These are phyloP conservation scores for Apiospora sp. DNA, from an alignment of 2,329 filamentous ascomycete genomes.

Conservation along the genomic window DNA sequence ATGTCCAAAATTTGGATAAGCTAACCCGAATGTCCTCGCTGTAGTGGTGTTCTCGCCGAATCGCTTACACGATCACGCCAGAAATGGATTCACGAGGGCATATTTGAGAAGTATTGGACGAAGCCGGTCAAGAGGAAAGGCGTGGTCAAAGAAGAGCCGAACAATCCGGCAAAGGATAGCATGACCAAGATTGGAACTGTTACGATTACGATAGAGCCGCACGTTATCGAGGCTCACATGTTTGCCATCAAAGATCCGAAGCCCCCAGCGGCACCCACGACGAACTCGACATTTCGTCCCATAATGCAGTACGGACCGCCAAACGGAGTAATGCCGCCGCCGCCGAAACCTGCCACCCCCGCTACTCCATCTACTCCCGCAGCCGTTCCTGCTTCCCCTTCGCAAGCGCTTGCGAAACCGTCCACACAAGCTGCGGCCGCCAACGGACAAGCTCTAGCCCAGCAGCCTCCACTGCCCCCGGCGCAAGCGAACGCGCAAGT, in stretches of 20 bases:
- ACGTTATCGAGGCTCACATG: slow-evolving; percentile 79
- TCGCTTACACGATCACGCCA: slow-evolving; percentile 77
- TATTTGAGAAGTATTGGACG: slow-evolving; percentile 81
- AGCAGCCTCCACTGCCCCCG: slow-evolving; percentile 28
- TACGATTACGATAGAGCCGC: slow-evolving; percentile 80
- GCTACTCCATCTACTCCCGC: slow-evolving; percentile 27
- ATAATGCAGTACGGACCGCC: slow-evolving; percentile 72
- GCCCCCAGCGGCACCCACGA: slow-evolving; percentile 48
- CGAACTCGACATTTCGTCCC: slow-evolving; percentile 54
- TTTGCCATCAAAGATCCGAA: slow-evolving; percentile 74
- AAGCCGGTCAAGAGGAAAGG: slow-evolving; percentile 76
- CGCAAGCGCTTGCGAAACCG: slow-evolving; percentile 35
- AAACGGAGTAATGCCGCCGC: slow-evolving; percentile 67
- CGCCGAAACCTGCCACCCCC: slow-evolving; percentile 42
- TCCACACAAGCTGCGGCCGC: slow-evolving; percentile 54
- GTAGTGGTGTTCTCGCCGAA: slow-evolving; percentile 76
- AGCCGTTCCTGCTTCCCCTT: slow-evolving; percentile 29
- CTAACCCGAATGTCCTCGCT: slow-evolving; percentile 33
- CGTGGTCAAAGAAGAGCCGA: slow-evolving; percentile 66
- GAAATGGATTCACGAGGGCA: slow-evolving; percentile 74
- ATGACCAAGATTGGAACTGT: slow-evolving; percentile 78
- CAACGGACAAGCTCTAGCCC: slow-evolving; percentile 26
- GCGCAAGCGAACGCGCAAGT: slow-evolving; percentile 17
- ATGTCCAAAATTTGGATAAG: slow-evolving; percentile 22
- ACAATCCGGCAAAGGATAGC: slow-evolving; percentile 73